Base-by-base conservation (phyloP, 768 basidiomycete genomes). In the Trametes sanguinea region DNA sequence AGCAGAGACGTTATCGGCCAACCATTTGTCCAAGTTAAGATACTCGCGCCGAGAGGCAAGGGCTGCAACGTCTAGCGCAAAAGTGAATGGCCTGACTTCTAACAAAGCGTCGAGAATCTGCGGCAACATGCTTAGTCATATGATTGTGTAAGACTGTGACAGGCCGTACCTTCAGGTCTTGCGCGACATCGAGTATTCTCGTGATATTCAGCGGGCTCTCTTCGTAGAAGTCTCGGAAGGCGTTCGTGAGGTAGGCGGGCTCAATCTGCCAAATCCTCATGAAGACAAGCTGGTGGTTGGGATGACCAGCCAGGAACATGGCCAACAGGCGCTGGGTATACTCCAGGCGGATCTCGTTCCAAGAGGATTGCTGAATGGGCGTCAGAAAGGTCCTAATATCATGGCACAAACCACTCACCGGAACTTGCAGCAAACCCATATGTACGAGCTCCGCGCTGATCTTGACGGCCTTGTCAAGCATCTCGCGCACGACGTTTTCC, bases 1-100 rank as follows among this genome's bases (percentile, higher is more conserved):
- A 51, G 82, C 78, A 22, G 85, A 79, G 17, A 95, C 90, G 68
- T 94, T 90, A 73, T 94, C 92, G 13, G 90, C 87, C 14, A 98
- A 80, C 95, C 96, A 99, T 75, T 96, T 95, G 76, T 97, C 95
- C 47, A 99, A 80, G 69, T 99, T 95, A 68, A 98, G 80, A 71
- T 95, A 93, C 74, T 98, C 96, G 67, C 94, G 81, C 44, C 94
- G 88, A 39, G 93, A 94, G 11, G 97, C 96, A 45, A 97, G 78
- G 4, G 95, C 90, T 27, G 97, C 97, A 53, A 98, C 89, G 73
- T 99, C 97, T 46, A 98, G 83, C 1, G 94, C 89, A 69, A 98
- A 93, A 7, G 85, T 85, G 67, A 94, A 94, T 2, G 94, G 92
- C 5, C 89, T 87, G 44, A 94, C 89, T 70, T 94, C 91, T 51